Evolutionary conservation across 305 asterid genomes (phyloP).

Genomic region (Lippia alba): DNA sequence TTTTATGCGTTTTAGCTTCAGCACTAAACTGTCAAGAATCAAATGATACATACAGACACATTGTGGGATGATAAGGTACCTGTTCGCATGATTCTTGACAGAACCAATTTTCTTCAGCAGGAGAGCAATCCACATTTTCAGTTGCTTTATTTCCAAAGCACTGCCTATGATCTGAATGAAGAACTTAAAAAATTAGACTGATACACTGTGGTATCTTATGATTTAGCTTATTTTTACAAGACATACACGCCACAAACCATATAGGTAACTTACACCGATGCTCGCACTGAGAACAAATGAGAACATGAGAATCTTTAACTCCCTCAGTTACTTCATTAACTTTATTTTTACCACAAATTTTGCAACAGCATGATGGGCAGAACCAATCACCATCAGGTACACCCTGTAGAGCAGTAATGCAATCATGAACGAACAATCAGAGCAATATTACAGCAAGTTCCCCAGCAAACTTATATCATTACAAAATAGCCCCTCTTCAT

Average conservation of each 20-base stretch:
- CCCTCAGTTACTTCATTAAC: slow-evolving; percentile 38
- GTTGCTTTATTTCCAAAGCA: slow-evolving; percentile 58
- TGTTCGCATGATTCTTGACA: slow-evolving; percentile 67
- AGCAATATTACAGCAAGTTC: not conserved
- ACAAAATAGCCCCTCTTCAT: not conserved
- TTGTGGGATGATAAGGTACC: slow-evolving; percentile 49
- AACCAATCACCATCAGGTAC: slow-evolving; percentile 92
- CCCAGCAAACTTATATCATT: too few species aligned
- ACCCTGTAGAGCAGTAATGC: slow-evolving; percentile 55
- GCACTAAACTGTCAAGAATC: slow-evolving; percentile 2
- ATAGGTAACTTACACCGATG: slow-evolving; percentile 60
- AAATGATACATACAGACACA: slow-evolving; percentile 4
- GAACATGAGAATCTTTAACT: slow-evolving; percentile 38
- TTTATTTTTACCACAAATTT: slow-evolving; percentile 58
- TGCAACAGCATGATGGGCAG: slow-evolving; percentile 90
- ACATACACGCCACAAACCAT: slow-evolving; percentile 17
- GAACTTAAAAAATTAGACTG: slow-evolving; percentile 34
- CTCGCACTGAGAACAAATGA: slow-evolving; percentile 78
- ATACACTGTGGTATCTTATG: slow-evolving; percentile 9
- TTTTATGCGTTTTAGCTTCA: slow-evolving; percentile 5
- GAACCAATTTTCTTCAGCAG: slow-evolving; percentile 66
- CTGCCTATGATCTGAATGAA: slow-evolving; percentile 65
- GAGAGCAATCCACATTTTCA: slow-evolving; percentile 35
- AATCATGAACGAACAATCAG: slow-evolving; percentile 1
- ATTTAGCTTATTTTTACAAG: slow-evolving; percentile 22